Conservation (phyloP, 495 filamentous ascomycete genomes). For the Talaromyces proteolyticus region DNA sequence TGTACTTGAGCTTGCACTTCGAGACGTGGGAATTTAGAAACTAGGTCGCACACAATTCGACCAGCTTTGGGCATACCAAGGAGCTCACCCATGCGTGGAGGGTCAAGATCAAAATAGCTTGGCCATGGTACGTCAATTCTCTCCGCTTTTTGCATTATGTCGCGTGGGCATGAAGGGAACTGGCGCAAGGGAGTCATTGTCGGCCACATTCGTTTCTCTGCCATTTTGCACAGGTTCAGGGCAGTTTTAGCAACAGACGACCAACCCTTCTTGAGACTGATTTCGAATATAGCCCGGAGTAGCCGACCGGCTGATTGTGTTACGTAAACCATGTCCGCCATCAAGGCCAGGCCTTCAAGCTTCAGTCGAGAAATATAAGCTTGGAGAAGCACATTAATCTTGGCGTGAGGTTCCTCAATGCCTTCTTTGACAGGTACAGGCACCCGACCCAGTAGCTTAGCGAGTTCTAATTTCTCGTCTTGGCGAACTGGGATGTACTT, state of each 20-base stretch:
- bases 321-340: constrained; percentile 98
- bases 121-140: constrained; percentile 90
- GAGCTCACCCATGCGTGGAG: constrained; percentile 94
- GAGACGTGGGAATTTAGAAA: constrained; percentile 88
- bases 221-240: constrained; percentile 97
- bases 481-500: constrained; percentile 98
- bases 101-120: constrained; percentile 92
- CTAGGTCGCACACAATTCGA: constrained; percentile 73
- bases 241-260: constrained; percentile 88
- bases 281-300: constrained; percentile 92
- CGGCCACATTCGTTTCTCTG: constrained; percentile 98
- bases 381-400: constrained; percentile 98
- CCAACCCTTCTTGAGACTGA: constrained; percentile 94
- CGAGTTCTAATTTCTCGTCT: constrained; percentile 94
- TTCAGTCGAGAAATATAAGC: constrained; percentile 94
- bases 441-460: constrained; percentile 82
- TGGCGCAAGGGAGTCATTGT: constrained; percentile 95
- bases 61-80: constrained; percentile 89
- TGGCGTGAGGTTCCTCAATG: constrained; percentile 93
- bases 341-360: constrained; percentile 88
- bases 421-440: constrained; percentile 96
- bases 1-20: constrained; percentile 90
- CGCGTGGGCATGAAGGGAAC: constrained; percentile 72
- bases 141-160: constrained; percentile 89
- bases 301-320: constrained; percentile 97